These are phyloP conservation scores for Nitzschia putrida DNA, from an alignment of 108 stramenopile genomes.

Conservation along the genomic window DNA sequence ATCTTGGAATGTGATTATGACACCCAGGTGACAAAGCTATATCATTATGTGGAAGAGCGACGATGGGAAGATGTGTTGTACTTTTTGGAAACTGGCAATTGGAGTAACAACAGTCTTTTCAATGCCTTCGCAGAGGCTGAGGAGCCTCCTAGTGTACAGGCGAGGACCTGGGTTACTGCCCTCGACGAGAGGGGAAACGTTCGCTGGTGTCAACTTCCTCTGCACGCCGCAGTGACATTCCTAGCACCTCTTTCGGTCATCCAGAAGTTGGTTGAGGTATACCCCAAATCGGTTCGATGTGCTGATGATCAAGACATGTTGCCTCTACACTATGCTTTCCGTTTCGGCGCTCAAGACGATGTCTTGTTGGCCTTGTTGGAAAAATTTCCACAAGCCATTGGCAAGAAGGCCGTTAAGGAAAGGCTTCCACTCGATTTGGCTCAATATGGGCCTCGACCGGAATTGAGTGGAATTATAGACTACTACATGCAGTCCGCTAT, in stretches of 20 bases:
- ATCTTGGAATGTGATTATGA: constrained; percentile 58
- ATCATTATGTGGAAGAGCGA: constrained; percentile 66
- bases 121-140: constrained; percentile 24
- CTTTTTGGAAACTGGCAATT: constrained; percentile 43
- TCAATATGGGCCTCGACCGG: constrained; percentile 34
- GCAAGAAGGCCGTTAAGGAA: constrained; percentile 47
- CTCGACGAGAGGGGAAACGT: constrained; percentile 36
- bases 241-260: constrained; percentile 46
- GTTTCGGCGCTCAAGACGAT: constrained; percentile 49
- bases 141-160: constrained; percentile 28
- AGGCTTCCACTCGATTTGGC: constrained; percentile 44
- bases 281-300: constrained; percentile 50
- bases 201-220: constrained; percentile 52
- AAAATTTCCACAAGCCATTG: constrained; percentile 61
- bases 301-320: constrained; percentile 73
- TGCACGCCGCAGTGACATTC: constrained; percentile 53
- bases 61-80: constrained; percentile 62
- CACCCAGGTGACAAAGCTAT: constrained; percentile 64
- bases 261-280: constrained; percentile 44
- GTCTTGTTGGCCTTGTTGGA: constrained; percentile 42
- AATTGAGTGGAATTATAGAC: constrained; percentile 30
- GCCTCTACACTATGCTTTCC: constrained; percentile 75
- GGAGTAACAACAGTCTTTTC: constrained; percentile 20
- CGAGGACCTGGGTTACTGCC: constrained; percentile 75
- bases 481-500: constrained; percentile 30